Evolutionary conservation across 2,329 filamentous ascomycete species (phyloP), one percentile per base, ranked within the genome.

Genomic region (Aspergillus hiratsukae): DNA sequence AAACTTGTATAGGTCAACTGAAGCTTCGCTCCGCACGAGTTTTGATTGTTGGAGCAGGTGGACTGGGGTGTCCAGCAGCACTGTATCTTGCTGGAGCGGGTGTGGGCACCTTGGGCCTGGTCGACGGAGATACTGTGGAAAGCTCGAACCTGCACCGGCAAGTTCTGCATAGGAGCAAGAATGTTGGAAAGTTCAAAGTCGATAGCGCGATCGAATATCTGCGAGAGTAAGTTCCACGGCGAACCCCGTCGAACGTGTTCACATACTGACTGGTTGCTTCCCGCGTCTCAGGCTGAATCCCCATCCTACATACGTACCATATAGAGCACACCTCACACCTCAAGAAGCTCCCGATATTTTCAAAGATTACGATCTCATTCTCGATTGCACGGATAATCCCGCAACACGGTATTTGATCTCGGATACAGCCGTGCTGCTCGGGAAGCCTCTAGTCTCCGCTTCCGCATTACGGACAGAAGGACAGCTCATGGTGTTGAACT

Each of bases 321-420:
- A 95, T 67, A 71, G 74, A 9, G 78, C 80, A 14, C 87, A 89
- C 61, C 81, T 97, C 14, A 85, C 83, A 0, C 81, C 90, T 0
- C 76, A 84, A 57, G 89, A 88, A 52, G 89, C 91, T 0, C 75
- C 84, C 6, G 72, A 78, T 0, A 85, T 91, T 43, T 83, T 96
- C 55, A 75, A 78, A 0, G 65, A 78, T 3, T 97, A 96, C 69
- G 90, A 96, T 65, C 64, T 97, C 0, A 85, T 97, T 1, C 84
- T 99, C 11, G 94, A 99, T 73, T 99, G 94, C 72, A 97, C 93
- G 9, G 94, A 99, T 73, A 91, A 93, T 62, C 93, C 94, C 0
- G 88, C 90, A 1, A 90, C 91, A 0, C 89, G 94, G 46, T 97
- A 99, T 71, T 83, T 97, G 48, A 90, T 97, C 61, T 96, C 91